Evolutionary conservation across 1,284 basidiomycete species (phyloP), one percentile per base, ranked within the genome.

Genomic region (Fistulina hepatica): DNA sequence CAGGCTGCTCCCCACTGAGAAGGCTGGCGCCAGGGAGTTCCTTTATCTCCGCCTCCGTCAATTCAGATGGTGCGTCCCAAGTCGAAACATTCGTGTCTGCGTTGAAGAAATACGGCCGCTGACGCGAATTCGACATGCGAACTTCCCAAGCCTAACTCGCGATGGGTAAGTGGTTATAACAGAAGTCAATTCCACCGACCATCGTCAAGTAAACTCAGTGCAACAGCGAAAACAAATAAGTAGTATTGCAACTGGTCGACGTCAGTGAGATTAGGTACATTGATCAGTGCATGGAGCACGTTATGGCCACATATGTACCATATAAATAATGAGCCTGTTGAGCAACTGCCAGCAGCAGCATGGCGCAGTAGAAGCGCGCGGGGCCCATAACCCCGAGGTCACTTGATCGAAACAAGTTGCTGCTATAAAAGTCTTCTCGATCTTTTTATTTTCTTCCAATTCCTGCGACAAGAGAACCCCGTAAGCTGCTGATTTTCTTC

Each of bases 41-140:
- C 6, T 63, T 50, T 48, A 89, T 59, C 48, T 92, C 58, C 2
- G 81, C 77, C 23, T 67, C 49, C 11, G 76, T 65, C 33, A 97
- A 59, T 2, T 62, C 81, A 1, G 66, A 35, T 2, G 94, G 95
- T 0, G 73, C 51, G 5, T 91, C 83, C 95, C 95, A 99, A 39
- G 64, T 67, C 3, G 93, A 97, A 48, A 76, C 57, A 39, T 73
- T 65, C 20, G 81, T 82, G 17, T 67, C 54, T 15, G 64, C 50
- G 59, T 97, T 85, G 76, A 80, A 94, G 64, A 83, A 98, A 71
- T 98, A 98, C 4, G 89, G 85, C 33, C 88, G 60, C 38, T 71
- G 62, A 50, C 79, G 77, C 37, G 88, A 83, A 55, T 64, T 79
- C 40, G 88, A 93, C 65, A 91, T 71, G 43, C 84, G 79, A 47